These are phyloP conservation scores for Colletotrichum godetiae DNA, from an alignment of 2,329 filamentous ascomycete genomes.

Conservation along the genomic window DNA sequence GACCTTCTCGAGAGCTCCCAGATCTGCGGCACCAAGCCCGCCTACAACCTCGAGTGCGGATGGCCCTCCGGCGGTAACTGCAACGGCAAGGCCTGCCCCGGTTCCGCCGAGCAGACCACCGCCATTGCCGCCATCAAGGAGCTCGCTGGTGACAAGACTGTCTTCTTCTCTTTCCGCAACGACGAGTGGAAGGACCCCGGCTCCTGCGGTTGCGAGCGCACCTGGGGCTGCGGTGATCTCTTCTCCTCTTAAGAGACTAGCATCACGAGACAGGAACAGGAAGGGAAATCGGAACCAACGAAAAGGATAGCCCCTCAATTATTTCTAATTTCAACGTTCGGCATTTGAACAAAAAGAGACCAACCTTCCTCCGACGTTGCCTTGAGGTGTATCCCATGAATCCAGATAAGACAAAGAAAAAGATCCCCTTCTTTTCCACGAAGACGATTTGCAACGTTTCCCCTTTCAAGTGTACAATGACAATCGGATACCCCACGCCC, in stretches of 20 bases:
- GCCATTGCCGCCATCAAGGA: constrained; percentile 80
- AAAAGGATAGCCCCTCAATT: neutral
- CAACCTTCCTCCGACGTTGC: neutral
- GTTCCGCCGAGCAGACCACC: constrained; percentile 71
- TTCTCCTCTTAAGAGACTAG: constrained; percentile 45
- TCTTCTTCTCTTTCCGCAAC: constrained; percentile 85
- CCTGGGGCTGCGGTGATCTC: constrained; percentile 76
- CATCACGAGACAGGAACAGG: neutral
- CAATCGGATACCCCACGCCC: neutral
- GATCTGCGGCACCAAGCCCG: constrained; percentile 78
- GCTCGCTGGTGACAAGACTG: constrained; percentile 73
- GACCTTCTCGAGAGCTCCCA: constrained; percentile 67
- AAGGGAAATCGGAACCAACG: neutral
- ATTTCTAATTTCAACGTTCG: constrained; percentile 1
- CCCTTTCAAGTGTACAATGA: neutral
- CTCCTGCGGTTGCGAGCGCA: constrained; percentile 78
- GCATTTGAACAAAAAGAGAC: neutral
- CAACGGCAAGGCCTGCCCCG: constrained; percentile 81
- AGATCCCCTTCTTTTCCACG: neutral
- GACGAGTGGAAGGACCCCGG: constrained; percentile 85
- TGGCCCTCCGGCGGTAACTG: constrained; percentile 80
- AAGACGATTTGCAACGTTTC: neutral
- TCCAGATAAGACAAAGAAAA: neutral
- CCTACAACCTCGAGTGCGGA: constrained; percentile 89
- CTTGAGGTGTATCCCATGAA: constrained; percentile 5